Conservation (phyloP, 768 basidiomycete species). For the Termitomyces sp. region DNA sequence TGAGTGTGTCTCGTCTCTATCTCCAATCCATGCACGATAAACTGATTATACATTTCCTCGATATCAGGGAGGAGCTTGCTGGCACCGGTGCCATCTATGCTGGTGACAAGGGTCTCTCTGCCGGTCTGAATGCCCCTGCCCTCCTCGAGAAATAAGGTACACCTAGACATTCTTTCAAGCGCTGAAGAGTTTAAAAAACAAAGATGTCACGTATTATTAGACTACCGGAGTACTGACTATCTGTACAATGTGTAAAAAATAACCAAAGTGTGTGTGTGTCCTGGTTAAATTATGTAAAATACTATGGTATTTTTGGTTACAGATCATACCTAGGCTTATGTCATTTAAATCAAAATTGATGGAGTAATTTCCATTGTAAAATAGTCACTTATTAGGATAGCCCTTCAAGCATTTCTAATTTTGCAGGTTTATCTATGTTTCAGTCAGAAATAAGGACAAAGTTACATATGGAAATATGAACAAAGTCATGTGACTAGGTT, state of each 20-base stretch:
- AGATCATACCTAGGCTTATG: too few relatives aligned
- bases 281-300: too few relatives aligned
- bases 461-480: too few relatives aligned
- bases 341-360: too few relatives aligned
- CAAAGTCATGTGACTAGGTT: too few relatives aligned
- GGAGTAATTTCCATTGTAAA: too few relatives aligned
- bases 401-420: too few relatives aligned
- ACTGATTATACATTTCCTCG: conserved; percentile 6
- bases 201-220: conserved; percentile 9
- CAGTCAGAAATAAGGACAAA: too few relatives aligned
- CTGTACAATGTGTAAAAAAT: conserved; percentile 7
- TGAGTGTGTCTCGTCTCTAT: conserved; percentile 49
- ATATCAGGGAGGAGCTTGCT: conserved; percentile 67
- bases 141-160: conserved; percentile 54
- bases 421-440: too few relatives aligned
- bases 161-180: conserved; percentile 8
- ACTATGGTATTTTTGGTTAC: too few relatives aligned
- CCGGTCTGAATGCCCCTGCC: conserved; percentile 67
- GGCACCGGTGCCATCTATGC: conserved; percentile 65
- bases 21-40: background rate
- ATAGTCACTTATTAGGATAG: too few relatives aligned
- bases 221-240: conserved; percentile 1
- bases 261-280: background rate
- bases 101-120: conserved; percentile 73
- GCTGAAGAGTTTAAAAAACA: conserved; percentile 5